Conservation (phyloP, 306 rosid genomes). For the Prunus fruticosa region DNA sequence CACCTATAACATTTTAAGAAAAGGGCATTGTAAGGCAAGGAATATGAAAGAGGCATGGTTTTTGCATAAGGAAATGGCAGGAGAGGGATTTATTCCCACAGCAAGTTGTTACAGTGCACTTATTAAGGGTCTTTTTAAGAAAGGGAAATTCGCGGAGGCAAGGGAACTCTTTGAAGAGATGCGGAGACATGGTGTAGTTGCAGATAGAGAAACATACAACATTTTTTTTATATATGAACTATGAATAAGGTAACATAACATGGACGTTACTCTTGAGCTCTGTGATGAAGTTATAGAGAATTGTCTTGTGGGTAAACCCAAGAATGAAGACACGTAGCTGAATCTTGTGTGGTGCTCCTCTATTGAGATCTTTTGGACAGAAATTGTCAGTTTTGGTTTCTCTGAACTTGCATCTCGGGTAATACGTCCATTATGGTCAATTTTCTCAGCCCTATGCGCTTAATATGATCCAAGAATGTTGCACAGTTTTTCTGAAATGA, state of each 20-base stretch:
- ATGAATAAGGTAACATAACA: not conserved
- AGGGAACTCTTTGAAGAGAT: not conserved
- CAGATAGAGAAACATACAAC: not conserved
- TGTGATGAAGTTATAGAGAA: not conserved
- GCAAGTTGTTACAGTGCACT: not conserved
- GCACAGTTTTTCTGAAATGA: not conserved
- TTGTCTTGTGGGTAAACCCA: conserved; percentile 36
- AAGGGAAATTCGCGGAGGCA: not conserved
- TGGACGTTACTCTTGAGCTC: not conserved
- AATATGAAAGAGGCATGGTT: not conserved
- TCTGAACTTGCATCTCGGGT: not conserved
- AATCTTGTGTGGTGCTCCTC: conserved; percentile 13
- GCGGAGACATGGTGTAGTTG: not conserved
- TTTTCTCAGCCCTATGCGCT: not conserved
- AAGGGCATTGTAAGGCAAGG: not conserved
- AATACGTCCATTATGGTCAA: not conserved
- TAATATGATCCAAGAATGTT: not conserved
- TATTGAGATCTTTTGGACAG: not conserved
- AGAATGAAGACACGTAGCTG: conserved; percentile 27
- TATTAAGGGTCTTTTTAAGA: not conserved
- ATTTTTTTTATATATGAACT: not conserved
- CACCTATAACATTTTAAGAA: not conserved
- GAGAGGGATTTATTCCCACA: not conserved
- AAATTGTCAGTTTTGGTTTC: conserved; percentile 5
- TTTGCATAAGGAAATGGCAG: not conserved